Percentiles rank a stretch among this genome's conserved stretches.
Evolutionary conservation across 768 basidiomycete species (phyloP).

Genomic region (Tricholoma terreum): DNA sequence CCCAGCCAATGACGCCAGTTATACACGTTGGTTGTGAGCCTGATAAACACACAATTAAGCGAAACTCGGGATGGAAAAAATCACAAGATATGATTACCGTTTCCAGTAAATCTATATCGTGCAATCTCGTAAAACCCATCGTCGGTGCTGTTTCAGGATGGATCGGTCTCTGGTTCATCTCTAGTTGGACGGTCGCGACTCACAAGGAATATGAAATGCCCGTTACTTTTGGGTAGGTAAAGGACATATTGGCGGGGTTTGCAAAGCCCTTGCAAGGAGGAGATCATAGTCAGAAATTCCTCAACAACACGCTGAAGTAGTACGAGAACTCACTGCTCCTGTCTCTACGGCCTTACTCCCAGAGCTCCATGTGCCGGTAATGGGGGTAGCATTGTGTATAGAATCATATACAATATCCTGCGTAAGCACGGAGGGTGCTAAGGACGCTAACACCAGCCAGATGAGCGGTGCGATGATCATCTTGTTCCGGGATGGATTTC

Average conservation of each 20-base stretch:
- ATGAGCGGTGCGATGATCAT: slow-evolving; percentile 42
- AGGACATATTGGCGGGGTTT: slow-evolving; percentile 76
- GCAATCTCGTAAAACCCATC: slow-evolving; percentile 86
- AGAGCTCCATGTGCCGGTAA: slow-evolving; percentile 85
- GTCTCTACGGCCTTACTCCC: slow-evolving; percentile 75
- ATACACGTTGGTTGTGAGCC: slow-evolving; percentile 87
- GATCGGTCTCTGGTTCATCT: slow-evolving; percentile 8
- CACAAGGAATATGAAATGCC: slow-evolving; percentile 91
- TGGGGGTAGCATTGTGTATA: slow-evolving; percentile 62
- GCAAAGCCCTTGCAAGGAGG: slow-evolving; percentile 65
- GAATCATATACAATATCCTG: slow-evolving; percentile 41
- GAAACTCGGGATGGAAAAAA: background rate
- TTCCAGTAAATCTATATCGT: slow-evolving; percentile 84
- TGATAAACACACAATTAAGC: slow-evolving; percentile 23
- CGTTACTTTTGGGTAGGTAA: slow-evolving; percentile 80
- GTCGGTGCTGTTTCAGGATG: slow-evolving; percentile 44
- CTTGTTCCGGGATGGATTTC: slow-evolving; percentile 14
- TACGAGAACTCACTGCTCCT: slow-evolving; percentile 63
- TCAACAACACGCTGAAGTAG: background rate
- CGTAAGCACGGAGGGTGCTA: slow-evolving; percentile 31
- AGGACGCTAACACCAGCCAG: slow-evolving; percentile 36
- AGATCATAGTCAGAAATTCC: slow-evolving; percentile 6
- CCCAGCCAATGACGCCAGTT: slow-evolving; percentile 84
- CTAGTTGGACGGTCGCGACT: slow-evolving; percentile 28
- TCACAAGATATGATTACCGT: slow-evolving; percentile 53